Percentiles rank a stretch among this genome's conserved stretches.
phyloP scores from a whole-genome alignment of 2,329 filamentous ascomycete species.

The Xenoacremonium recifei region DNA sequence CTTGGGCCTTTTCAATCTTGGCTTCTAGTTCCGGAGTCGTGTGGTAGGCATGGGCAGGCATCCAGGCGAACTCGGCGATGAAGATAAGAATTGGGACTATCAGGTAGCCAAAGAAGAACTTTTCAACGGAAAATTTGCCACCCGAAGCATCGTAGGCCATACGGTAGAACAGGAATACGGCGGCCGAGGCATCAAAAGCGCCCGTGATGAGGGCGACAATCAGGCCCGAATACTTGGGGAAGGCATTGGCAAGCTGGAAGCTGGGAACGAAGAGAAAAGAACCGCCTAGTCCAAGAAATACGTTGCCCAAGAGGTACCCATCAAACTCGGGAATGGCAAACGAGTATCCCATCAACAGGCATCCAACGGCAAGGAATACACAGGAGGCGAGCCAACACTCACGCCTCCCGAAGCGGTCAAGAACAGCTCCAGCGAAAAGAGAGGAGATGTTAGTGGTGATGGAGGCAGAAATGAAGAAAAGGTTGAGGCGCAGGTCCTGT shows the following conservation, averaged over 20 bases:
- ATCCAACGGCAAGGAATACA: slow-evolving; percentile 63
- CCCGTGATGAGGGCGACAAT: slow-evolving; percentile 77
- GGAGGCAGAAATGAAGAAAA: slow-evolving; percentile 88
- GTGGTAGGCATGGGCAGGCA: slow-evolving; percentile 40
- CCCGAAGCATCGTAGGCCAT: slow-evolving; percentile 61
- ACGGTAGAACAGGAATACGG: slow-evolving; percentile 72
- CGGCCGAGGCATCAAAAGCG: slow-evolving; percentile 78
- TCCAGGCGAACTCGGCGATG: slow-evolving; percentile 36
- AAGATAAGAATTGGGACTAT: slow-evolving; percentile 35
- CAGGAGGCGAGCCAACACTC: slow-evolving; percentile 72
- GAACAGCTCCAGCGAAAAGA: slow-evolving; percentile 76
- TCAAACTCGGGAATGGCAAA: slow-evolving; percentile 62
- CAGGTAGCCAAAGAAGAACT: slow-evolving; percentile 41
- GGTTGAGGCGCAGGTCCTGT: slow-evolving; percentile 61
- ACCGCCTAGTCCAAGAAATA: slow-evolving; percentile 73
- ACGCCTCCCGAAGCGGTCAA: slow-evolving; percentile 78
- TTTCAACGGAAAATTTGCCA: slow-evolving; percentile 33
- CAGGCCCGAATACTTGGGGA: slow-evolving; percentile 69
- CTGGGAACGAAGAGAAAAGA: slow-evolving; percentile 79
- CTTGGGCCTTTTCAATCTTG: slow-evolving; percentile 38
- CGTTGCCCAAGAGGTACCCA: slow-evolving; percentile 69
- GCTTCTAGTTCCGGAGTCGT: slow-evolving; percentile 36
- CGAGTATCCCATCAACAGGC: slow-evolving; percentile 71
- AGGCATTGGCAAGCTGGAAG: slow-evolving; percentile 80
- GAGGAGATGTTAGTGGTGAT: slow-evolving; percentile 85